These are phyloP conservation scores for Gaeumannomyces tritici DNA, from an alignment of 2,329 filamentous ascomycete species.

Conservation along the genomic window DNA sequence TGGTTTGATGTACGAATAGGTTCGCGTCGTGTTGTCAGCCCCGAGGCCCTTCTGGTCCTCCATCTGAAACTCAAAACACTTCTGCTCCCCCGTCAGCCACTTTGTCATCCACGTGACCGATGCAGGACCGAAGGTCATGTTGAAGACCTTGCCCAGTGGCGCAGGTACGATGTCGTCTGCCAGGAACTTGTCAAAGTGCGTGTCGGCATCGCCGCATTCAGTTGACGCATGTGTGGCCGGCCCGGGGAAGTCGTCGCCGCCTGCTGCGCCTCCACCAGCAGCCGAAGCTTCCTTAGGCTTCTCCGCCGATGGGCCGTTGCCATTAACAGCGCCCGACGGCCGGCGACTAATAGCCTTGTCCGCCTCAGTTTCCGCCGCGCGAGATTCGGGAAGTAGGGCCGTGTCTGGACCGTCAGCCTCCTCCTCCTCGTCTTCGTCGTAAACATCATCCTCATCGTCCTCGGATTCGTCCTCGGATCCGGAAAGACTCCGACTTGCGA, in stretches of 20 bases:
- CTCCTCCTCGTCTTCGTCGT: slow-evolving; percentile 56
- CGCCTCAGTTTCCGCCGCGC: slow-evolving; percentile 37
- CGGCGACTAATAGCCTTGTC: slow-evolving; percentile 64
- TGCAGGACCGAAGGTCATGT: slow-evolving; percentile 71
- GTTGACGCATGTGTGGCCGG: slow-evolving; percentile 74
- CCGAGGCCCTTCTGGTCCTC: slow-evolving; percentile 74
- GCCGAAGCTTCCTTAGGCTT: slow-evolving; percentile 39
- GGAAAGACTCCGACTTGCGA: slow-evolving; percentile 35
- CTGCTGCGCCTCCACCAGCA: slow-evolving; percentile 12
- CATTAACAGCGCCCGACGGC: slow-evolving; percentile 47
- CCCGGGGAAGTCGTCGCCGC: slow-evolving; percentile 68
- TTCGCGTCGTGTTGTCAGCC: slow-evolving; percentile 64
- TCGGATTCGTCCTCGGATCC: slow-evolving; percentile 27
- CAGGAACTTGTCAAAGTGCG: slow-evolving; percentile 76
- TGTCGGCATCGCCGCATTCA: slow-evolving; percentile 68
- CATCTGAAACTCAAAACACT: slow-evolving; percentile 78
- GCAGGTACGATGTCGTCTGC: slow-evolving; percentile 82
- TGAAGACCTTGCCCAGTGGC: slow-evolving; percentile 86
- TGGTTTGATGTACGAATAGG: slow-evolving; percentile 86
- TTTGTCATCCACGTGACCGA: slow-evolving; percentile 78
- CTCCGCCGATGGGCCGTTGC: slow-evolving; percentile 35
- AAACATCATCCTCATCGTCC: slow-evolving; percentile 31
- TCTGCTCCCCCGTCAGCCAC: slow-evolving; percentile 80
- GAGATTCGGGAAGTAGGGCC: slow-evolving; percentile 28
- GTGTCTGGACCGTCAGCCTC: slow-evolving; percentile 38